Evolutionary conservation across 352 stramenopile species (phyloP).

Genomic region (Blastocystis sp.): DNA sequence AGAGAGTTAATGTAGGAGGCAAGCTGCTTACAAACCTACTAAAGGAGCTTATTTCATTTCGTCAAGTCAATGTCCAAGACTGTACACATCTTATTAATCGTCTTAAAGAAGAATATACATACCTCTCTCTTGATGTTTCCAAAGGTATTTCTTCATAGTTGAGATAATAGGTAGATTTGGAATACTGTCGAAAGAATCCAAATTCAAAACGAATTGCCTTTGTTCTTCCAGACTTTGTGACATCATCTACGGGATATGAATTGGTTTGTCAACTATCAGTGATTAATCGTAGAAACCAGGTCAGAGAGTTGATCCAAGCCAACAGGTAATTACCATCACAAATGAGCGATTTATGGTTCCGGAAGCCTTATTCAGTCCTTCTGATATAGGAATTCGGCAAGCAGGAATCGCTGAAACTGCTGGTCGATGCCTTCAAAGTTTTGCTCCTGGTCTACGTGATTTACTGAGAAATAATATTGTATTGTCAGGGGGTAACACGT

Average conservation of each 20-base stretch:
- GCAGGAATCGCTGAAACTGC: constrained; percentile 23
- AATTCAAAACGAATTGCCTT: neutral
- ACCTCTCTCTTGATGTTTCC: constrained; percentile 1
- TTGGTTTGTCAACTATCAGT: neutral
- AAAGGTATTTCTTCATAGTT: neutral
- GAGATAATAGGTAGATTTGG: neutral
- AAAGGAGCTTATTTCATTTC: constrained; percentile 73
- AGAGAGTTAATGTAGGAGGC: constrained; percentile 77
- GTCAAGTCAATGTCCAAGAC: constrained; percentile 56
- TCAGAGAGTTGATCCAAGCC: neutral
- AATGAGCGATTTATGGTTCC: constrained; percentile 63
- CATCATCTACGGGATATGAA: constrained; percentile 35
- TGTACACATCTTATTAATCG: constrained; percentile 25
- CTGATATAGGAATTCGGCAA: constrained; percentile 54
- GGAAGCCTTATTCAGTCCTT: constrained; percentile 46
- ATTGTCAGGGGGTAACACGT: neutral
- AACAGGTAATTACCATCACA: constrained; percentile 2
- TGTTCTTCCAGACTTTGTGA: constrained; percentile 54
- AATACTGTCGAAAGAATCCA: neutral
- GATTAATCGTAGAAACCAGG: constrained; percentile 1
- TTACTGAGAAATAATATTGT: constrained; percentile 12
- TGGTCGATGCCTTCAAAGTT: neutral
- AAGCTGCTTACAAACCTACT: constrained; percentile 83
- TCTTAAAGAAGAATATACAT: constrained; percentile 47
- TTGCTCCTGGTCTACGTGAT: neutral